These are phyloP conservation scores for Penstemon eatonii DNA, from an alignment of 257 asterid genomes.

Conservation along the genomic window DNA sequence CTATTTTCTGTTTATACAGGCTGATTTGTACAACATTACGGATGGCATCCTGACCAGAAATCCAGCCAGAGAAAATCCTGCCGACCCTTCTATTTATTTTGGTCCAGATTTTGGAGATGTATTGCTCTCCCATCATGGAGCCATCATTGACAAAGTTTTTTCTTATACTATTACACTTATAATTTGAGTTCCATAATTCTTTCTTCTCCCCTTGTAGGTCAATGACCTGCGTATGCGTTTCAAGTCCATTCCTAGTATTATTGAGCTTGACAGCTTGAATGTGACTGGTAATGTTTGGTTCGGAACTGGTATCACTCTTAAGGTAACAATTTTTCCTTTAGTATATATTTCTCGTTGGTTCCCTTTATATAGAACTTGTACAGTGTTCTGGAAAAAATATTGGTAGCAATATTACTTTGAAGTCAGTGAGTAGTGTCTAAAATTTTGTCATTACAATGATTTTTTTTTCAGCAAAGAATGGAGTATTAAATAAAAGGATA, in stretches of 20 bases:
- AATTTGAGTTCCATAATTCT: constrained; percentile 16
- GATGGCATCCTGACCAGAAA: constrained; percentile 67
- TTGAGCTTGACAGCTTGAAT: constrained; percentile 76
- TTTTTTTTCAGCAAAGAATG: too few relatives aligned
- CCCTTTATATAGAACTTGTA: background rate
- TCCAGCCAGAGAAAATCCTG: constrained; percentile 61
- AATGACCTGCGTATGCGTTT: constrained; percentile 64
- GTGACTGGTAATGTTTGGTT: constrained; percentile 94
- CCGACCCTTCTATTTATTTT: constrained; percentile 69
- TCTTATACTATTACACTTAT: constrained; percentile 2
- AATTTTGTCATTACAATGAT: too few relatives aligned
- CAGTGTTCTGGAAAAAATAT: background rate
- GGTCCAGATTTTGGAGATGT: constrained; percentile 77
- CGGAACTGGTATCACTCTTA: constrained; percentile 67
- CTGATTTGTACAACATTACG: constrained; percentile 61
- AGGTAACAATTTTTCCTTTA: constrained; percentile 47
- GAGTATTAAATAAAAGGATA: too few relatives aligned
- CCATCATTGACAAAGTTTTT: constrained; percentile 13
- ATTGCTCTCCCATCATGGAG: constrained; percentile 27
- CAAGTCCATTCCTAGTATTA: constrained; percentile 74
- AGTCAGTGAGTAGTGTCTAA: too few relatives aligned
- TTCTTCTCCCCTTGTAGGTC: constrained; percentile 44
- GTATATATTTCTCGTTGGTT: constrained; percentile 6
- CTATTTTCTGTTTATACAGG: constrained; percentile 49
- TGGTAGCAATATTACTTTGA: background rate